Conservation (phyloP, 257 asterid genomes). For the Petrea volubilis region DNA sequence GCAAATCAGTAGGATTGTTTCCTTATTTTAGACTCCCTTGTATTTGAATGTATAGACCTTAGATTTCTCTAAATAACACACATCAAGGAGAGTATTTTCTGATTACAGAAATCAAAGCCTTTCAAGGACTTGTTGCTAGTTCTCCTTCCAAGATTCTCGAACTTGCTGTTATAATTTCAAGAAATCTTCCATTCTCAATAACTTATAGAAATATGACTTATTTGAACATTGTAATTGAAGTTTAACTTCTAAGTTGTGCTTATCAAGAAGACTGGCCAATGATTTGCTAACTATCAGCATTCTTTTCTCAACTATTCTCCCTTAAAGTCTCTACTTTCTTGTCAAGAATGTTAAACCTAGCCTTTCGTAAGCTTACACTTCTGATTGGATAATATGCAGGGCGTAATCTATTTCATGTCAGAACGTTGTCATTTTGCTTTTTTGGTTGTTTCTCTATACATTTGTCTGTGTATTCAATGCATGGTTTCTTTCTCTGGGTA, state of each 20-base stretch:
- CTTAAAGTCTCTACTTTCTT: background rate
- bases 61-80: too few relatives aligned
- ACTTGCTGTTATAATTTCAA: background rate
- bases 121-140: background rate
- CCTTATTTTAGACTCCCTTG: too few relatives aligned
- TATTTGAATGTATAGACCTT: too few relatives aligned
- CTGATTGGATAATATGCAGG: background rate
- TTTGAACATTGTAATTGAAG: background rate
- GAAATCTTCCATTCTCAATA: background rate
- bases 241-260: background rate
- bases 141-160: slow-evolving; percentile 2
- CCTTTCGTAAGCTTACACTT: background rate
- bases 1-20: too few relatives aligned
- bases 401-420: background rate
- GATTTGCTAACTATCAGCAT: background rate
- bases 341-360: background rate
- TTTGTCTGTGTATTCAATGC: background rate
- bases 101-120: background rate
- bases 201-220: background rate
- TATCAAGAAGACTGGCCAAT: background rate
- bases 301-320: background rate
- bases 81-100: too few relatives aligned
- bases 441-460: background rate
- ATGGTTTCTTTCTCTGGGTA: background rate
- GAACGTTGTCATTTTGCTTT: background rate